phyloP scores from a whole-genome alignment of 1,139 yeast species.

The Taphrina betulina region DNA sequence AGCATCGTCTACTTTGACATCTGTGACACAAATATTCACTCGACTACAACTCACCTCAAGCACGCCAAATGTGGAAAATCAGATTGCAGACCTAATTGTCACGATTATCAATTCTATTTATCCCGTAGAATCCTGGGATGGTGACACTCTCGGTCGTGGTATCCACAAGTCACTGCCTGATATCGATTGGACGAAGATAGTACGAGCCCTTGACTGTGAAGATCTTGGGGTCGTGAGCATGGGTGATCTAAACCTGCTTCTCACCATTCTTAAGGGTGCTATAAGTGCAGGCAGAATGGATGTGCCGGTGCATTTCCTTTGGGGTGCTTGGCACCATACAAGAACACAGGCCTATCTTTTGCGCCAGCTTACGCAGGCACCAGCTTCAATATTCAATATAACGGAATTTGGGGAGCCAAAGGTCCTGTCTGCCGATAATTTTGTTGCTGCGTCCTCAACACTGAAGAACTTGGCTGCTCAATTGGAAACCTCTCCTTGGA shows the following conservation, averaged over 20 bases:
- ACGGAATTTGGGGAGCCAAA: constrained; percentile 30
- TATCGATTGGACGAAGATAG: constrained; percentile 14
- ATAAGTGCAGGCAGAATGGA: constrained; percentile 6
- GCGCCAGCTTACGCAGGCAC: constrained; percentile 30
- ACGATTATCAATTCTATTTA: constrained; percentile 7
- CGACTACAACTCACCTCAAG: constrained; percentile 1
- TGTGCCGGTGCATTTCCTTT: constrained; percentile 32
- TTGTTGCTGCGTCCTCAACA: constrained; percentile 30
- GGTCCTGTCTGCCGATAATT: constrained; percentile 34
- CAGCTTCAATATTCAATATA: constrained; percentile 35
- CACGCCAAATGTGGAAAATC: background rate
- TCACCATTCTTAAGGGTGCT: constrained; percentile 22
- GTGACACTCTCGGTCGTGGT: constrained; percentile 10
- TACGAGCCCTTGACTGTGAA: constrained; percentile 11
- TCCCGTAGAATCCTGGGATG: constrained; percentile 17
- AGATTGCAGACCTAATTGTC: constrained; percentile 14
- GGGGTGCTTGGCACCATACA: constrained; percentile 35
- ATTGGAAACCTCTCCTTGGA: constrained; percentile 38
- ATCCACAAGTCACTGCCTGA: constrained; percentile 7
- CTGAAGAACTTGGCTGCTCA: constrained; percentile 33
- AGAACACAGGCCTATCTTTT: constrained; percentile 32
- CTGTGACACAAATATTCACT: constrained; percentile 8
- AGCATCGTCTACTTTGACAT: constrained; percentile 14
- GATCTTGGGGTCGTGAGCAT: constrained; percentile 1
- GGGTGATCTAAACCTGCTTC: constrained; percentile 15